Conservation (phyloP, 768 basidiomycete genomes). For the Naganishia antarctica region DNA sequence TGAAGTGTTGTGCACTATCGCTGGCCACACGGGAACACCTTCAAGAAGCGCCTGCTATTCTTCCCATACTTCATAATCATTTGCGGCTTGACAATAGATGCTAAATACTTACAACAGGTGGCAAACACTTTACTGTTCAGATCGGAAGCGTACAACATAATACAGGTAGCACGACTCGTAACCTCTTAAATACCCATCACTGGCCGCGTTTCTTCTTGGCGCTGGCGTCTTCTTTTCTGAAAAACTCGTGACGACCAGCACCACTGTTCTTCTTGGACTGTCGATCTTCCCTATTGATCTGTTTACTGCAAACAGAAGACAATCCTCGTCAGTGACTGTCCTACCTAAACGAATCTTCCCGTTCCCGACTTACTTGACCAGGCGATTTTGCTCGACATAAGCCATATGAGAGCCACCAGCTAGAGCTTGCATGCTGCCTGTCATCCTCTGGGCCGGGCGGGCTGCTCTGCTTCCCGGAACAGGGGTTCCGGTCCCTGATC, state of each 20-base stretch:
- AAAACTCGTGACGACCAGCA: conserved; percentile 31
- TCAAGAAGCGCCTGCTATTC: too few relatives aligned
- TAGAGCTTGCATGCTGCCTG: conserved; percentile 45
- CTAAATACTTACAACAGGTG: too few relatives aligned
- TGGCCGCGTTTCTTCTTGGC: conserved; percentile 5
- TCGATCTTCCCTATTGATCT: conserved; percentile 38
- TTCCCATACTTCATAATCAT: too few relatives aligned
- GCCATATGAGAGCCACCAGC: conserved; percentile 49
- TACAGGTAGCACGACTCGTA: too few relatives aligned
- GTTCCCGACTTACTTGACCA: conserved; percentile 45
- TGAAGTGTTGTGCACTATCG: too few relatives aligned
- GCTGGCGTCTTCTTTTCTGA: conserved; percentile 25
- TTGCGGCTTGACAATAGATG: too few relatives aligned
- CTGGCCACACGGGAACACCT: too few relatives aligned
- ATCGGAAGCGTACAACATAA: too few relatives aligned
- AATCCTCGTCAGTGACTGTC: not conserved
- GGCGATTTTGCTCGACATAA: conserved; percentile 49
- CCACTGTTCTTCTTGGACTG: conserved; percentile 27
- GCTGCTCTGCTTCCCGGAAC: conserved; percentile 31
- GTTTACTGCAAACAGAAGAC: conserved; percentile 32
- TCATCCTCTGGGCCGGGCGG: conserved; percentile 42
- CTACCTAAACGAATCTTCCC: not conserved
- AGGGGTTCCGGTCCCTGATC: conserved; percentile 24
- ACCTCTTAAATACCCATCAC: too few relatives aligned
- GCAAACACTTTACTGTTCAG: too few relatives aligned